Evolutionary conservation across 441 rosid species (phyloP).

Genomic region (Pelargonium australe): DNA sequence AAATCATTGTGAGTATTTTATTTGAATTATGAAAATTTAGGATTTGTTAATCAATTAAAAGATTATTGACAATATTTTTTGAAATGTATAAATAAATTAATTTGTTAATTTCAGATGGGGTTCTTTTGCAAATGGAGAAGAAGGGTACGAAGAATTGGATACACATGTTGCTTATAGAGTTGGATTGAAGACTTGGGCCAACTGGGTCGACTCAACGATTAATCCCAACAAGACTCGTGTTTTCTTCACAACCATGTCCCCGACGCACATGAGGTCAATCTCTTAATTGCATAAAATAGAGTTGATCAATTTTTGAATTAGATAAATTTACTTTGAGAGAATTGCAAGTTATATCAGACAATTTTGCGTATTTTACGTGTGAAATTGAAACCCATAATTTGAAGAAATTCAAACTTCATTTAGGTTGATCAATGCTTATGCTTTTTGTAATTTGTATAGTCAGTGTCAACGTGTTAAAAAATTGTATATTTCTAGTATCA

Average conservation of each 20-base stretch:
- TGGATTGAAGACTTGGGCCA: slow-evolving; percentile 86
- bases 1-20: slow-evolving; percentile 43
- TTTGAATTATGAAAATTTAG: not conserved
- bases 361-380: not conserved
- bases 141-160: slow-evolving; percentile 56
- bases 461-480: too few species aligned
- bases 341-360: not conserved
- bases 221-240: slow-evolving; percentile 70
- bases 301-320: too few species aligned
- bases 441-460: too few species aligned
- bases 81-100: too few species aligned
- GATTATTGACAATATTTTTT: too few species aligned
- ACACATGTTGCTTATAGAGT: slow-evolving; percentile 63
- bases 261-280: slow-evolving; percentile 62
- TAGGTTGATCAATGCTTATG: too few species aligned
- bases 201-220: slow-evolving; percentile 79
- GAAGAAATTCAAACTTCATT: too few species aligned
- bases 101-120: slow-evolving; percentile 51
- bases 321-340: too few species aligned
- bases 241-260: slow-evolving; percentile 88
- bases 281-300: not conserved
- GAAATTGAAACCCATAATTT: too few species aligned
- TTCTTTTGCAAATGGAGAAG: slow-evolving; percentile 69
- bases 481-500: too few species aligned
- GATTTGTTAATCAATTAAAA: too few species aligned